Base-by-base conservation (phyloP, 331 rosid genomes). In the Dryas integrifolia region DNA sequence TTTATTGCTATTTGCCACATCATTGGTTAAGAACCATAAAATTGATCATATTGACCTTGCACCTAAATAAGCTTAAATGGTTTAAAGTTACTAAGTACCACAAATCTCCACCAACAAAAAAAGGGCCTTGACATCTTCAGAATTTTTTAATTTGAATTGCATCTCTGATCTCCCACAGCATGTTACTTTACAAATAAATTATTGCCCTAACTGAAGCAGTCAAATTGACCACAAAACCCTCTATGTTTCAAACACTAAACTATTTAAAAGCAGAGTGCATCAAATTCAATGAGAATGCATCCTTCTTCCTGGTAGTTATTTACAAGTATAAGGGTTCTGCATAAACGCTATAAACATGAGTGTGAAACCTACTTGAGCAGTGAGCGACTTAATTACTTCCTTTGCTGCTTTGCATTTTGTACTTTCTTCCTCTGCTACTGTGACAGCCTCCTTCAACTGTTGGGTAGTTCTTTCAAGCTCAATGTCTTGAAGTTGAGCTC, bases 381-480 rank as follows among this genome's bases (percentile, higher is more conserved):
- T 79, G 45, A 83, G 84, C 0, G 79, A 72, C 59, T 76, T 83
- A 41, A 83, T 79, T 39, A 83, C 84, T 79, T 79, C 84, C 76
- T 83, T 83, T 0, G 84, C 84, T n/a, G 84, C 84, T 69, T 72
- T 83, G 72, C 77, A 75, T 72, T 83, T 83, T 39, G 53, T 35
- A 38, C 67, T 68, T 65, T 83, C 84, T 72, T 76, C 81, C 51
- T 65, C 79, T 40, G 77, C 79, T 16, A 76, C 46, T 49, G 74
- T 69, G 35, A 82, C 58, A 38, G 84, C 81, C 46, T 83, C 86
- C 67, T 69, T 76, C 57, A 83, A 74, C 59, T 72, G 82, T 21
- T 77, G 72, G 3, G 79, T 35, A n/a, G 82, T 76, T 76, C 65
- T 76, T 46, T 72, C 76, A 44, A 83, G 58, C 67, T 83, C 84